Evolutionary conservation across 208 protist genomes (phyloP).

Genomic region (Plasmodiophora brassicae): DNA sequence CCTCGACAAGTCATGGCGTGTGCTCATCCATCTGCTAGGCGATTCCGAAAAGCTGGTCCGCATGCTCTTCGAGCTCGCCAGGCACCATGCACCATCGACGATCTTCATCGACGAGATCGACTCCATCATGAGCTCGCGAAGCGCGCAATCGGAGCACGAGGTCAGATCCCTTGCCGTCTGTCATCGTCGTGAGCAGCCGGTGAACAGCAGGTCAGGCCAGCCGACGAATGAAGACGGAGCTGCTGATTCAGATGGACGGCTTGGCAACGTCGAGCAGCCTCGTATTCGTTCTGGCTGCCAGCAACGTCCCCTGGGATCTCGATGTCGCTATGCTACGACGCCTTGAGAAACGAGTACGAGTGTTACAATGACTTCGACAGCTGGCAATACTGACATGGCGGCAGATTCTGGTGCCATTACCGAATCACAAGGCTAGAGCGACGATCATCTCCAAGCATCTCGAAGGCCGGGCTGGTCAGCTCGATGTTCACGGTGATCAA

Average conservation of each 20-base stretch:
- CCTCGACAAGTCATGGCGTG: not conserved
- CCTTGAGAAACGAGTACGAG: conserved; percentile 51
- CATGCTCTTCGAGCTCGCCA: conserved; percentile 79
- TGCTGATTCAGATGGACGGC: conserved; percentile 56
- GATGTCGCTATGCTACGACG: conserved; percentile 51
- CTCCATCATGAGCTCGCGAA: conserved; percentile 72
- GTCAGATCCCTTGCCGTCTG: not conserved
- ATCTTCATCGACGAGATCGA: conserved; percentile 89
- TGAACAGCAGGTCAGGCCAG: conserved; percentile 43
- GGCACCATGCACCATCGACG: conserved; percentile 74
- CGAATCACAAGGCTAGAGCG: conserved; percentile 23
- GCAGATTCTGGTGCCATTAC: conserved; percentile 44
- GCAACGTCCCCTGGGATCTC: conserved; percentile 57
- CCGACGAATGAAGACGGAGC: conserved; percentile 57
- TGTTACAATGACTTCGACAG: not conserved
- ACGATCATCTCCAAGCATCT: conserved; percentile 1
- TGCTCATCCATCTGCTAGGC: conserved; percentile 59
- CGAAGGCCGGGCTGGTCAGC: not conserved
- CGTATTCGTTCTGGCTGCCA: conserved; percentile 56
- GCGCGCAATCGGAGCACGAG: conserved; percentile 42
- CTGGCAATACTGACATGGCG: not conserved
- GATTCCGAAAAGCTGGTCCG: conserved; percentile 94
- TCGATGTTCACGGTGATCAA: not conserved
- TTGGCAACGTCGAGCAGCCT: conserved; percentile 24
- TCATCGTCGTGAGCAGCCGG: not conserved